Evolutionary conservation across 1,284 basidiomycete genomes (phyloP).

Genomic region (Vanrija sp.): DNA sequence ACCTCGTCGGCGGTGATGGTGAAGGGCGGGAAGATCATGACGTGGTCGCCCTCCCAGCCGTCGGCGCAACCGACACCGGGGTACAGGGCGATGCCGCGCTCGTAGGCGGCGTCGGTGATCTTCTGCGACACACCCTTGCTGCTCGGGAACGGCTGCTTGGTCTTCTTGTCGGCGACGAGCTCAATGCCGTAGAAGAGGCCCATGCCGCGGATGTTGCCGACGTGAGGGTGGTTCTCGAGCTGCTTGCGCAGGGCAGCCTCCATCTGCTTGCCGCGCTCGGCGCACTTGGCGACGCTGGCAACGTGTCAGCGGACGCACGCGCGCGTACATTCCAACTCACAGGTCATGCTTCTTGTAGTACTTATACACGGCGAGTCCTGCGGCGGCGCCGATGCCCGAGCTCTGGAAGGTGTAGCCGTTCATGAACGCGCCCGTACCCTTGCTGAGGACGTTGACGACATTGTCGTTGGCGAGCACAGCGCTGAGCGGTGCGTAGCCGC

Average conservation of each 20-base stretch:
- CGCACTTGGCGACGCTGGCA: conserved; percentile 57
- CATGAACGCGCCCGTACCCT: conserved; percentile 57
- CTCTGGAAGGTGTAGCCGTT: conserved; percentile 86
- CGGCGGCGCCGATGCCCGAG: conserved; percentile 69
- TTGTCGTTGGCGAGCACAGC: conserved; percentile 69
- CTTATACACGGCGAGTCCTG: conserved; percentile 63
- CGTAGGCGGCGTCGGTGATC: conserved; percentile 25
- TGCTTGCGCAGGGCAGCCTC: conserved; percentile 63
- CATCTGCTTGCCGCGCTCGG: conserved; percentile 61
- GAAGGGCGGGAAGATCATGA: conserved; percentile 38
- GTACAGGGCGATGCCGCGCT: conserved; percentile 29
- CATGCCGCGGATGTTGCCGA: conserved; percentile 51
- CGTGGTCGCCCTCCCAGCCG: conserved; percentile 35
- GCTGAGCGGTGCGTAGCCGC: conserved; percentile 79
- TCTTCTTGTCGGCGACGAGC: conserved; percentile 51
- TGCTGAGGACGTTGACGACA: conserved; percentile 65
- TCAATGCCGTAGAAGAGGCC: conserved; percentile 79
- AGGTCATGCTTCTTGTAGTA: conserved; percentile 17
- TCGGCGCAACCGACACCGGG: conserved; percentile 24
- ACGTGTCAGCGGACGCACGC: neutral
- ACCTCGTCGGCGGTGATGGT: conserved; percentile 34
- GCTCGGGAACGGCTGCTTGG: conserved; percentile 25
- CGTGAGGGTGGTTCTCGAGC: conserved; percentile 16
- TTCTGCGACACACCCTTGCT: conserved; percentile 19
- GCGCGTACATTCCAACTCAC: conserved; percentile 15